Percentiles rank a stretch among this genome's conserved stretches.
Evolutionary conservation across 2,329 filamentous ascomycete genomes (phyloP).

Genomic region (Verticillium albo-atrum): DNA sequence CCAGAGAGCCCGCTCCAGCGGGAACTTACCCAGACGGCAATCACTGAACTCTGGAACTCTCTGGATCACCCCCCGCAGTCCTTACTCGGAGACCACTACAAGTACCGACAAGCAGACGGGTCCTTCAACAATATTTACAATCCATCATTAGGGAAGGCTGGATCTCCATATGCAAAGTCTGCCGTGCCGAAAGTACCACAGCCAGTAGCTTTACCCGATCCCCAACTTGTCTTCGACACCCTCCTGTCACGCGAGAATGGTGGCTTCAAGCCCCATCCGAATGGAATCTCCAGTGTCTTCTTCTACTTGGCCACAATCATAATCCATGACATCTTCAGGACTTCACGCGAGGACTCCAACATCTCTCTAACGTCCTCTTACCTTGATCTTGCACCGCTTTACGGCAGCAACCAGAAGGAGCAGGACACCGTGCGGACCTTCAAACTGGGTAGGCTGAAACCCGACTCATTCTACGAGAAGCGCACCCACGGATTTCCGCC

Average conservation of each 20-base stretch:
- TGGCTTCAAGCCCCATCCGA: conserved; percentile 59
- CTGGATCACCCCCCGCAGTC: conserved; percentile 15
- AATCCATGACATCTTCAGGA: conserved; percentile 46
- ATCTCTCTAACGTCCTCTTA: conserved; percentile 36
- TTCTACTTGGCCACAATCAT: conserved; percentile 72
- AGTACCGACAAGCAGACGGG: conserved; percentile 15
- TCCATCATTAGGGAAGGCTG: conserved; percentile 12
- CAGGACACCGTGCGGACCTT: conserved; percentile 44
- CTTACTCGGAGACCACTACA: conserved; percentile 9
- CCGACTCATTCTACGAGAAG: conserved; percentile 49
- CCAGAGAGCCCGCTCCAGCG: background rate
- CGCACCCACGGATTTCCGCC: conserved; percentile 46
- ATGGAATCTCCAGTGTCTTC: conserved; percentile 69
- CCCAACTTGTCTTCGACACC: conserved; percentile 2
- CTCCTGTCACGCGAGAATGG: conserved; percentile 31
- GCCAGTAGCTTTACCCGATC: conserved; percentile 3
- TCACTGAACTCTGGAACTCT: conserved; percentile 13
- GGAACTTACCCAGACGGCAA: background rate
- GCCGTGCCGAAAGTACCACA: conserved; percentile 3
- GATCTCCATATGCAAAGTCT: conserved; percentile 12
- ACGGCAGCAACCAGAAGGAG: conserved; percentile 45
- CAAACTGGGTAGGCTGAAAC: conserved; percentile 46
- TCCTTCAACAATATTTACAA: conserved; percentile 13
- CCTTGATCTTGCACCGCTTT: conserved; percentile 43
- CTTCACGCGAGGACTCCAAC: conserved; percentile 16